These are phyloP conservation scores for Elsinoe australis DNA, from an alignment of 2,329 filamentous ascomycete species.

Conservation along the genomic window DNA sequence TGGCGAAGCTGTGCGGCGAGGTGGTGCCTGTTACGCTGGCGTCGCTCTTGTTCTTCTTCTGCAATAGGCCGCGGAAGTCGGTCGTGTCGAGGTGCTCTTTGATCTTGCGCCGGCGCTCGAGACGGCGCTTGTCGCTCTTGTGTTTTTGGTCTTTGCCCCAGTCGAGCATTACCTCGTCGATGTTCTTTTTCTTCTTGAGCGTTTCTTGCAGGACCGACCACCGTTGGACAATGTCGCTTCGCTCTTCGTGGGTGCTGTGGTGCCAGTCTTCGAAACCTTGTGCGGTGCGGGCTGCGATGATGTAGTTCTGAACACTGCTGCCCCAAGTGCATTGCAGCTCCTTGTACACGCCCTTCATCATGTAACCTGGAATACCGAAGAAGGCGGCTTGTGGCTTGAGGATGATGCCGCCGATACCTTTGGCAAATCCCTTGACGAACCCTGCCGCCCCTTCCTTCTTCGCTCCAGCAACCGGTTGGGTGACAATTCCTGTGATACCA, in stretches of 20 bases:
- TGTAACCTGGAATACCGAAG: slow-evolving; percentile 56
- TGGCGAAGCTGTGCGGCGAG: no score
- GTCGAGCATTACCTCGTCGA: slow-evolving; percentile 44
- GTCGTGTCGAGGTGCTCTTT: slow-evolving; percentile 14
- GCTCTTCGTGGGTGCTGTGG: slow-evolving; percentile 50
- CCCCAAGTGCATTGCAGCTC: slow-evolving; percentile 63
- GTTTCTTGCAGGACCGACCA: slow-evolving; percentile 58
- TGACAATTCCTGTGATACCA: slow-evolving; percentile 66
- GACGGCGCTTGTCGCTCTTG: not conserved
- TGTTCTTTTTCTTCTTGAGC: slow-evolving; percentile 51
- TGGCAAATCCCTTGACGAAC: slow-evolving; percentile 68
- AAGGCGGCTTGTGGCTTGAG: slow-evolving; percentile 51
- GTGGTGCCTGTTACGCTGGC: not conserved
- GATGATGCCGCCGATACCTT: slow-evolving; percentile 67
- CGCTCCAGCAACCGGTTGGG: slow-evolving; percentile 61
- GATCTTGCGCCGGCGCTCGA: slow-evolving; percentile 5
- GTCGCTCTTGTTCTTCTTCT: slow-evolving; percentile 1
- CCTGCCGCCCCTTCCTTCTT: slow-evolving; percentile 56
- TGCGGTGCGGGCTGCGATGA: slow-evolving; percentile 65
- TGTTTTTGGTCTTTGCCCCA: slow-evolving; percentile 26
- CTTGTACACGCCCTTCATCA: slow-evolving; percentile 69
- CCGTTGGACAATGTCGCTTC: slow-evolving; percentile 53
- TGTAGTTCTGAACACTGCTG: slow-evolving; percentile 67
- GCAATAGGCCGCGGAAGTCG: slow-evolving; percentile 7
- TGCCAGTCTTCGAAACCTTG: slow-evolving; percentile 65